Base-by-base conservation (phyloP, 495 filamentous ascomycete genomes). In the Tuber borchii region DNA sequence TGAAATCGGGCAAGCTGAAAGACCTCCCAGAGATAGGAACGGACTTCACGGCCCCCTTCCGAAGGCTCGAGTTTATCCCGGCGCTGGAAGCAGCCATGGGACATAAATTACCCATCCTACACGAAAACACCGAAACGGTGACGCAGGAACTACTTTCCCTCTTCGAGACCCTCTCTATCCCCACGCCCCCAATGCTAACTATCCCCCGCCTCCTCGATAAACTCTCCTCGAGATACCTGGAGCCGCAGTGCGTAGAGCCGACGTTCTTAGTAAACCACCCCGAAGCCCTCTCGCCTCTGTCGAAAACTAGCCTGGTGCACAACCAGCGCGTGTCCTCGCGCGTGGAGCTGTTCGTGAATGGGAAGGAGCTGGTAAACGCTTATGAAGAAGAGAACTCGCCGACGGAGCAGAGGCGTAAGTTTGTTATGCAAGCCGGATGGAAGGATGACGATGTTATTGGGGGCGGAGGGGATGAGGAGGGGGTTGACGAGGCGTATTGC, bases 301-400 rank as follows among this genome's bases (percentile, higher is more conserved):
- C 95, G 20, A 99, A 99, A 85, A 93, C 97, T 78, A 74, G 83
- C 12, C 85, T 89, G 14, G 70, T 56, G 79, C 77, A 8, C 82
- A 77, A 19, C 84, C 82, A 82, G 31, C 84, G 82, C 65, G 88
- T 93, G 22, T 90, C 93, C 4, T 92, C 93, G 4, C 90, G 95
- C 61, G 92, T 91, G 3, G 95, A 99, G 83, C 89, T 99, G 51
- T 98, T 97, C 85, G 88, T 97, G 81, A 83, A 87, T 61, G 90
- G 91, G 20, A 87, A 87, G 69, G 95, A 99, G 81, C 85, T 97
- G 45, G 92, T 95, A 14, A 99, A 99, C 83, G 93, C 92, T 81
- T 99, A 99, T 85, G 95, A 99, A 85, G 95, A 99, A 85, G 95
- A 99, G 84, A 99, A 98, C 84, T 92, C 92, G 69, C 96, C 95